Base-by-base conservation (phyloP, 1,139 yeast species). In the Kodamaea plutei region DNA sequence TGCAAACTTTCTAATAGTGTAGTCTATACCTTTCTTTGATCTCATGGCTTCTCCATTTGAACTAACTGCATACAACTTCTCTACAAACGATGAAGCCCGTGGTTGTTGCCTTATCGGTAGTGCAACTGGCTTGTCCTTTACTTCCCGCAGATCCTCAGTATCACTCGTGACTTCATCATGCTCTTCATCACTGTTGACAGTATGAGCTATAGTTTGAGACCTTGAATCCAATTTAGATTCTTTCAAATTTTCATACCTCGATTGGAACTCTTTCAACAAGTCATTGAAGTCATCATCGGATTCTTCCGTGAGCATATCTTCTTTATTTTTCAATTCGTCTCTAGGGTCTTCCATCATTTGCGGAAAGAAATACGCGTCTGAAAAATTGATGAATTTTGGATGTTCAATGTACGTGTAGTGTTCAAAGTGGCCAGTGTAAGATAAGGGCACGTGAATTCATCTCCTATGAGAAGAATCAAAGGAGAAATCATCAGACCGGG, bases 261-360 rank as follows among this genome's bases (percentile, higher is more conserved):
- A 41, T 17, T 46, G 50, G 22, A 38, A 51, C 31, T 50, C 56
- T 33, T 52, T 51, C 23, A 50, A 41, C 15, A 52, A 35, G 26
- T 51, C 55, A 2, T 50, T 50, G 28, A 48, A 32, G 17, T 48
- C 56, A 25, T 52, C 56, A 4, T 41, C 54, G 1, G 56, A 50
- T 15, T 48, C 54, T 18, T 49, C 56, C 2, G 56, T 52, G 18
- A 50, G 44, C 8, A 36, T 33, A 9, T 47, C 53, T 16, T 46
- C 44, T 6, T 32, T 31, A 15, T 39, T 39, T n/a, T n/a, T n/a
- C 11, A 23, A 22, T 8, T 30, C 25, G 9, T 48, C 45, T 25
- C 56, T 31, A 5, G 55, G 57, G 26, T 50, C 57, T 12, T 41
- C 45, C 54, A 48, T 50, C 15, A n/a, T n/a, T n/a, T n/a, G n/a